Conservation (phyloP, 345 rosid species). For the Physaria fendleri region DNA sequence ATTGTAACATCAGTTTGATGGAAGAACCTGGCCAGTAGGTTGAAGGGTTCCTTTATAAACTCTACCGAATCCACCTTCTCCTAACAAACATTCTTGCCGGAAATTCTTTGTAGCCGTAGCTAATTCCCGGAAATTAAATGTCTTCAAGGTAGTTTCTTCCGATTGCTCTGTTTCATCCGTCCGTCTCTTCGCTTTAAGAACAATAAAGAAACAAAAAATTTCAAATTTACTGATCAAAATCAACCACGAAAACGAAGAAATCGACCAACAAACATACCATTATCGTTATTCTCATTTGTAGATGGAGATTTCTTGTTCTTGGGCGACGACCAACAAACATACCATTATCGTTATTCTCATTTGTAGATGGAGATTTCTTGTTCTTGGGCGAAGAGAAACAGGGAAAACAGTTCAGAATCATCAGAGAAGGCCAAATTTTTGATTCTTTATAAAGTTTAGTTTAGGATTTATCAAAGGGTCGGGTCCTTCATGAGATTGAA, state of each 20-base stretch:
- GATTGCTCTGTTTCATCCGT: constrained; percentile 2
- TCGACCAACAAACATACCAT: constrained; percentile 1
- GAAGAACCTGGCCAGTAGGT: constrained; percentile 43
- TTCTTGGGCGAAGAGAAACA: constrained; percentile 49
- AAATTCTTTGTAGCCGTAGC: constrained; percentile 75
- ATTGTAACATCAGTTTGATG: not conserved
- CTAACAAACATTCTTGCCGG: constrained; percentile 57
- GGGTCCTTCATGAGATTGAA: constrained; percentile 49
- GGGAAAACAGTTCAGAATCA: constrained; percentile 41
- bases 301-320: constrained; percentile 31
- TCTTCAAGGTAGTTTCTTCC: constrained; percentile 9
- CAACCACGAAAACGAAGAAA: not conserved
- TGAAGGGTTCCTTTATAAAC: constrained; percentile 71
- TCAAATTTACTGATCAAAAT: not conserved
- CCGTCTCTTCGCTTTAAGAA: constrained; percentile 3
- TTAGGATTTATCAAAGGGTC: not conserved
- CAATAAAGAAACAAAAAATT: not conserved
- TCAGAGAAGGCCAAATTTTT: not conserved
- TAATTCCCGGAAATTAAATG: constrained; percentile 53
- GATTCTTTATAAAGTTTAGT: not conserved
- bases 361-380: constrained; percentile 21
- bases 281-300: constrained; percentile 10
- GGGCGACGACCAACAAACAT: constrained; percentile 42
- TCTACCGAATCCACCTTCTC: constrained; percentile 82
- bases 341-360: constrained; percentile 27